Conservation (phyloP, 495 filamentous ascomycete genomes). For the Talaromyces ruber region DNA sequence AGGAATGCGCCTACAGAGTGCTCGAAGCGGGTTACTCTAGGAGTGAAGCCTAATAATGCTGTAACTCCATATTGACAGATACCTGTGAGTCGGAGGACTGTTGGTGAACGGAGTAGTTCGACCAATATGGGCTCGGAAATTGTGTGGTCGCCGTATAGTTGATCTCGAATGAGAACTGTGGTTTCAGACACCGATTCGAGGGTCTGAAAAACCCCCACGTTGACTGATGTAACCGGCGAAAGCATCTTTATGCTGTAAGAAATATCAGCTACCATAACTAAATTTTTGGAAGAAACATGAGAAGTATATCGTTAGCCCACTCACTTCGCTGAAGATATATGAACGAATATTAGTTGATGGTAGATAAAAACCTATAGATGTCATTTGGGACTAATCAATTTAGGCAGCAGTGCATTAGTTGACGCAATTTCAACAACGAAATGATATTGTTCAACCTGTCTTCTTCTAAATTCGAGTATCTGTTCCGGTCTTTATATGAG, state of each 20-base stretch:
- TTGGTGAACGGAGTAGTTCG: slow-evolving; percentile 25
- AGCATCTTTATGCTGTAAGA: neutral
- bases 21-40: slow-evolving; percentile 30
- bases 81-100: slow-evolving; percentile 24
- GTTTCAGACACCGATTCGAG: slow-evolving; percentile 10
- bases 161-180: slow-evolving; percentile 20
- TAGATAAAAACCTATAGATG: neutral
- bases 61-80: slow-evolving; percentile 32
- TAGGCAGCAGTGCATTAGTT: neutral
- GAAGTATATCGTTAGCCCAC: neutral
- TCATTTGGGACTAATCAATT: neutral
- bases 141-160: slow-evolving; percentile 25
- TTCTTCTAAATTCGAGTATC: neutral
- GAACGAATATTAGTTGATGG: neutral
- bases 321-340: neutral
- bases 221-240: neutral
- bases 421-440: neutral
- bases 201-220: slow-evolving; percentile 16
- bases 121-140: slow-evolving; percentile 28
- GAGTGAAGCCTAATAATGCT: slow-evolving; percentile 23
- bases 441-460: neutral
- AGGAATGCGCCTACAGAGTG: slow-evolving; percentile 36
- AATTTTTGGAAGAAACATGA: neutral
- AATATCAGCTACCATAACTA: neutral
- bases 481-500: neutral